Conservation (phyloP, 441 rosid genomes). For the Hura crepitans region DNA sequence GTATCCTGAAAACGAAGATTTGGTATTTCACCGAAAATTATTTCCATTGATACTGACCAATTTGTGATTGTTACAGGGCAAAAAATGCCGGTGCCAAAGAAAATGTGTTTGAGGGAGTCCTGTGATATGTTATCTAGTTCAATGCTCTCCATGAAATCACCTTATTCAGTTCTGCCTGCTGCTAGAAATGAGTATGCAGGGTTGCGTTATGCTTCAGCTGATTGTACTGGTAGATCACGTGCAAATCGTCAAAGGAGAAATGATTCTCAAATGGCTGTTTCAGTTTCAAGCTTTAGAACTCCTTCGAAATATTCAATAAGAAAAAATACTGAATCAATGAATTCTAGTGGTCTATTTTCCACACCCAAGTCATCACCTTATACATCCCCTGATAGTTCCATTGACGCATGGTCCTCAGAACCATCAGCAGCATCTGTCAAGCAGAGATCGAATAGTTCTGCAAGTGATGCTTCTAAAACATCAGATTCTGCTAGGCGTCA, state of each 20-base stretch:
- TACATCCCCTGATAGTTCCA: conserved; percentile 51
- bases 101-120: conserved; percentile 31
- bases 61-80: conserved; percentile 29
- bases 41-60: neutral
- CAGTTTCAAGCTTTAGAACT: conserved; percentile 24
- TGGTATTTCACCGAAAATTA: neutral
- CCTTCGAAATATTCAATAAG: conserved; percentile 21
- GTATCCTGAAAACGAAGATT: neutral
- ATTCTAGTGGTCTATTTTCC: conserved; percentile 22
- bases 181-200: conserved; percentile 11
- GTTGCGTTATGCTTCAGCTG: conserved; percentile 10
- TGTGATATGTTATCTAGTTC: conserved; percentile 19
- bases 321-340: conserved; percentile 14
- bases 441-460: conserved; percentile 33
- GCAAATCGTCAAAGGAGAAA: conserved; percentile 26
- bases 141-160: conserved; percentile 28
- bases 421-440: conserved; percentile 41
- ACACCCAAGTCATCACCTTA: conserved; percentile 21
- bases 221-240: conserved; percentile 26
- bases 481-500: conserved; percentile 20
- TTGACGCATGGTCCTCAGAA: conserved; percentile 54
- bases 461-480: conserved; percentile 30
- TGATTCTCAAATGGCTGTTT: conserved; percentile 10
- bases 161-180: conserved; percentile 29
- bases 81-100: conserved; percentile 27